phyloP scores from a whole-genome alignment of 1,139 yeast genomes.

The Geotrichum restrictum region DNA sequence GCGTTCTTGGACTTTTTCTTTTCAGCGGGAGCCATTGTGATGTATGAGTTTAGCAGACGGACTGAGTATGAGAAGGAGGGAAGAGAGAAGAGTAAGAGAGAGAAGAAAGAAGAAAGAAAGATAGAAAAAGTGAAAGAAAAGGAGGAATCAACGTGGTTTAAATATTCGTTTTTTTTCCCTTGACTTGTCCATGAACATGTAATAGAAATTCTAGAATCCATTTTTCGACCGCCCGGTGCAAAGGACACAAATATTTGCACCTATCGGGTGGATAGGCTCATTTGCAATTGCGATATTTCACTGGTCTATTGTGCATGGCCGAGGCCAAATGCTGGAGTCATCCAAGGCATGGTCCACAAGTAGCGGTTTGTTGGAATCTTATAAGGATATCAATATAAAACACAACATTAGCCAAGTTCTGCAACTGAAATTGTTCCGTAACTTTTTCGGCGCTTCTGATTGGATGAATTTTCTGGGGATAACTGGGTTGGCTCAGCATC shows the following conservation, averaged over 20 bases:
- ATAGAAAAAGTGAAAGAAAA: constrained; percentile 7
- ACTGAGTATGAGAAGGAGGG: neutral
- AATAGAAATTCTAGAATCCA: too few relatives aligned
- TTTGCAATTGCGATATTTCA: neutral
- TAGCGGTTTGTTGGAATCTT: too few relatives aligned
- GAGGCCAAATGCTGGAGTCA: too few relatives aligned
- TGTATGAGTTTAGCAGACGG: constrained; percentile 10
- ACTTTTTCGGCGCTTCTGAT: neutral
- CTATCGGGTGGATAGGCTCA: neutral
- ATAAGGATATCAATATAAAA: too few relatives aligned
- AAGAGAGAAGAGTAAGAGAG: neutral
- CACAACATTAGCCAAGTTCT: too few relatives aligned
- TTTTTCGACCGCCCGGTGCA: neutral
- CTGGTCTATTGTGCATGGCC: neutral
- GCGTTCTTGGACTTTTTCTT: constrained; percentile 42
- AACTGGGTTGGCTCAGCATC: too few relatives aligned
- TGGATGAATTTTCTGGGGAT: constrained; percentile 3
- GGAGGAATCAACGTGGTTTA: neutral
- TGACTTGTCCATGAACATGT: too few relatives aligned
- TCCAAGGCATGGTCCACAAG: too few relatives aligned
- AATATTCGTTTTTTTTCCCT: too few relatives aligned
- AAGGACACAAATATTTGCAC: neutral
- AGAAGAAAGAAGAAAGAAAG: constrained; percentile 5
- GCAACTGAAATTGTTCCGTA: too few relatives aligned
- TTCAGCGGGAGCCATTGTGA: constrained; percentile 27